Evolutionary conservation across 2,329 filamentous ascomycete genomes (phyloP), one percentile per base, ranked within the genome.

Genomic region (Aspergillus sp.): DNA sequence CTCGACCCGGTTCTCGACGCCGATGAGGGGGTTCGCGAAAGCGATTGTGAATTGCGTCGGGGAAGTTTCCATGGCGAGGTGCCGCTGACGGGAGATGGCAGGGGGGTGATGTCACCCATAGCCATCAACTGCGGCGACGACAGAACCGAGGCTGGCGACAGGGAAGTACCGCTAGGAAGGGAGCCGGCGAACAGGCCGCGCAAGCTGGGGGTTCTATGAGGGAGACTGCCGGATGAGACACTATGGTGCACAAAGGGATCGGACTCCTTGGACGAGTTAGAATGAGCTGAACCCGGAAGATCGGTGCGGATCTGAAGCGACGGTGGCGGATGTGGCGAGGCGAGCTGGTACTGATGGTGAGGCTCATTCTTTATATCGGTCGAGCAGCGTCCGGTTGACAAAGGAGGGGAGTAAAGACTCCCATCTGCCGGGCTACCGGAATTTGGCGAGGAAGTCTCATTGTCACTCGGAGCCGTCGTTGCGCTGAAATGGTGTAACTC

Each of bases 81-180:
- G 18, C 70, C 71, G 32, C 73, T 81, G 50, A 93, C 81, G 4
- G 90, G 90, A 22, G 90, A 94, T 2, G 90, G 90, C 36, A 95
- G 78, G 57, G 90, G 90, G 3, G 91, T 94, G 63, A 95, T 82
- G 72, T 92, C 89, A 62, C 87, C 87, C 86, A 92, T 89, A 50
- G 90, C 89, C 60, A 87, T 84, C 56, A 92, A 85, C 64, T 90
- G 84, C 3, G 90, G 90, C 57, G 90, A 92, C 6, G 89, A 85
- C n/a, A 89, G 81, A 31, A 83, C 79, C 3, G 89, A 92, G 67
- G 84, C 89, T 12, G 88, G 82, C 1, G 86, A 82, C 20, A 81
- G 67, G 1, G 80, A 81, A 12, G 76, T 78, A 4, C 75, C 73
- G 55, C 75, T 78, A 12, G 77, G 76, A 49, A 75, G 68, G 4